Conservation (phyloP, 208 protist genomes). For the Wallacemonas sp. region DNA sequence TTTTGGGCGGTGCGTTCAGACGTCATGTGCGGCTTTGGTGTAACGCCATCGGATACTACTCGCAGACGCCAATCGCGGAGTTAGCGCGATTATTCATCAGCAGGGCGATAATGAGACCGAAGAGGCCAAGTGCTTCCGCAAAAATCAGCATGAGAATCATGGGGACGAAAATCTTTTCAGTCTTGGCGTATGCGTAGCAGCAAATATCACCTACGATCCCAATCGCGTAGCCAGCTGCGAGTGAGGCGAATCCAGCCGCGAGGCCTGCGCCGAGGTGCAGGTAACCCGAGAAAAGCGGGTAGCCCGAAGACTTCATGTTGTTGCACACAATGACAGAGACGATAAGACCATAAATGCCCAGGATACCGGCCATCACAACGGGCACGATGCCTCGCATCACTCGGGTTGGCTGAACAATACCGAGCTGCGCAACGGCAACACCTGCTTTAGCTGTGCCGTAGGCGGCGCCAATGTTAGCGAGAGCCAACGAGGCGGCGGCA, state of each 20-base stretch:
- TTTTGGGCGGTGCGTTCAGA: no score
- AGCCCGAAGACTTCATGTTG: constrained; percentile 76
- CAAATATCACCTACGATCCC: constrained; percentile 99
- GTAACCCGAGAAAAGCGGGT: constrained; percentile 88
- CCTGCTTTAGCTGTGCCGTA: constrained; percentile 98
- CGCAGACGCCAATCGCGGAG: constrained; percentile 42
- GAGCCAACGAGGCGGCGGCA: constrained; percentile 78
- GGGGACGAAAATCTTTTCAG: constrained; percentile 98
- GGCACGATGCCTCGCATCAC: constrained; percentile 95
- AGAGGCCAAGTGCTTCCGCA: constrained; percentile 97
- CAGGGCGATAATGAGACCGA: constrained; percentile 99
- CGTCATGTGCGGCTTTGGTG: neutral
- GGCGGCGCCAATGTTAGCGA: constrained; percentile 95
- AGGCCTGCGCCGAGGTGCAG: constrained; percentile 97
- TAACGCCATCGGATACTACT: neutral
- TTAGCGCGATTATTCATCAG: constrained; percentile 86
- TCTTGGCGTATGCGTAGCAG: constrained; percentile 91
- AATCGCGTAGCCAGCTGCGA: constrained; percentile 98
- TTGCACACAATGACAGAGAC: constrained; percentile 88
- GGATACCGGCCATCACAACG: constrained; percentile 94
- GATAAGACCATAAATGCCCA: constrained; percentile 89
- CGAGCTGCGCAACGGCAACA: constrained; percentile 96
- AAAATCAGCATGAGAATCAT: constrained; percentile 99
- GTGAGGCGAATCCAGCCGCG: constrained; percentile 92
- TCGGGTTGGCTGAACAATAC: constrained; percentile 93